Evolutionary conservation across 2,329 filamentous ascomycete genomes (phyloP), one percentile per base, ranked within the genome.

Genomic region (Mycosphaerella arachidis): DNA sequence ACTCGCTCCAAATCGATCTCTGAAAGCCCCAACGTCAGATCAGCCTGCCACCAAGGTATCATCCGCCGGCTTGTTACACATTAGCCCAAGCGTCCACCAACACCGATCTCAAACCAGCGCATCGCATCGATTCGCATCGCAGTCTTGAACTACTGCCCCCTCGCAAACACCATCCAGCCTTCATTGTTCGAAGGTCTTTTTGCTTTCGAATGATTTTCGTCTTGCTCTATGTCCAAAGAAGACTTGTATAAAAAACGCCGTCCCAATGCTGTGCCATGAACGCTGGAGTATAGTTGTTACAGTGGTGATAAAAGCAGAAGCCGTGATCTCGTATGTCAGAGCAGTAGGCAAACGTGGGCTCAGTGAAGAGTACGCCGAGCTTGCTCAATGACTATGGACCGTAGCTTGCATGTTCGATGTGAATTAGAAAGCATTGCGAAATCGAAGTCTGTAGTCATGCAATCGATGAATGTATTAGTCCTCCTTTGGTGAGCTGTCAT

Each of bases 291-390:
- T 59, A 56, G 29, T 66, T 65, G 59, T 63, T 64, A 66, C 63
- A 66, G 53, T 60, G 50, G 31, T 58, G 51, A 40, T 56, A 51
- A 55, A 61, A 55, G 30, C 29, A 20, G 50, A 59, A 54, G 30
- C 27, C 43, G 52, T 55, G 40, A 55, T n/a, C 30, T 40, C n/a
- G 30, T 13, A 13, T 10, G 45, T 46, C 37, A 46, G 31, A 52
- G 56, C 51, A 48, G 43, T 29, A 30, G 43, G 30, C n/a, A 50
- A 37, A 58, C 71, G 71, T 73, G 71, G 48, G 68, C 71, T 71
- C 71, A 73, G 52, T 58, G 27, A 73, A 73, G 71, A 72, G 71
- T 62, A 73, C 71, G 70, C 62, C 53, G 52, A 24, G 35, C 52
- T 35, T 30, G 30, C 9, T 52, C 50, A 35, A 52, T 52, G 50